A percentile compares a stretch with the other conserved stretches of the same genome.
Evolutionary conservation across 208 protist genomes (phyloP).

Genomic region (Crithidia thermophila): DNA sequence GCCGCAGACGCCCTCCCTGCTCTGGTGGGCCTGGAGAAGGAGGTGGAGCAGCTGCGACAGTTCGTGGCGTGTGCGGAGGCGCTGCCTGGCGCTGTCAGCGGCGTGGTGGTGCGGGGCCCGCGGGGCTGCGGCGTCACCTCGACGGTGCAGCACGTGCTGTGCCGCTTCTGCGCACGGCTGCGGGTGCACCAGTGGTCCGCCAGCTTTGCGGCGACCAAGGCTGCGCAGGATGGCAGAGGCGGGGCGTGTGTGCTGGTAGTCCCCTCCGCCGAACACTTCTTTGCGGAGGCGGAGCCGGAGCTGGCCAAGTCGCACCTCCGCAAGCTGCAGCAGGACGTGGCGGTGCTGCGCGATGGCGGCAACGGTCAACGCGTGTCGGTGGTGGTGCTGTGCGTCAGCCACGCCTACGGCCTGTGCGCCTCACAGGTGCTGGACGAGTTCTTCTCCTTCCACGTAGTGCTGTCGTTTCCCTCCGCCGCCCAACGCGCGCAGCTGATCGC

Average conservation of each 20-base stretch:
- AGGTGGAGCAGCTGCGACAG: constrained; percentile 25
- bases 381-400: constrained; percentile 55
- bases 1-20: background rate
- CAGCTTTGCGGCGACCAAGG: constrained; percentile 15
- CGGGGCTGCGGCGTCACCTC: constrained; percentile 54
- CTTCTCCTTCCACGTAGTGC: constrained; percentile 45
- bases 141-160: constrained; percentile 36
- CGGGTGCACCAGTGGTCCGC: constrained; percentile 49
- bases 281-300: constrained; percentile 48
- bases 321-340: constrained; percentile 32
- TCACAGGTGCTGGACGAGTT: constrained; percentile 38
- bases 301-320: constrained; percentile 37
- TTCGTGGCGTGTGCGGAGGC: constrained; percentile 32
- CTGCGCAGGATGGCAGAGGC: constrained; percentile 8
- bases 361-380: constrained; percentile 37
- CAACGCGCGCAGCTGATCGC: constrained; percentile 61
- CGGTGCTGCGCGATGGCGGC: constrained; percentile 22
- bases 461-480: constrained; percentile 44
- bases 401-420: constrained; percentile 32
- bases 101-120: constrained; percentile 56
- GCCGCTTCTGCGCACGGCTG: constrained; percentile 4
- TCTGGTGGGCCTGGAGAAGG: constrained; percentile 48
- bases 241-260: constrained; percentile 44
- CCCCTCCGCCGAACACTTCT: constrained; percentile 39
- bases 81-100: constrained; percentile 28